phyloP scores from a whole-genome alignment of 192 early-diverging fungal genomes.

The Umbelopsis vinacea region DNA sequence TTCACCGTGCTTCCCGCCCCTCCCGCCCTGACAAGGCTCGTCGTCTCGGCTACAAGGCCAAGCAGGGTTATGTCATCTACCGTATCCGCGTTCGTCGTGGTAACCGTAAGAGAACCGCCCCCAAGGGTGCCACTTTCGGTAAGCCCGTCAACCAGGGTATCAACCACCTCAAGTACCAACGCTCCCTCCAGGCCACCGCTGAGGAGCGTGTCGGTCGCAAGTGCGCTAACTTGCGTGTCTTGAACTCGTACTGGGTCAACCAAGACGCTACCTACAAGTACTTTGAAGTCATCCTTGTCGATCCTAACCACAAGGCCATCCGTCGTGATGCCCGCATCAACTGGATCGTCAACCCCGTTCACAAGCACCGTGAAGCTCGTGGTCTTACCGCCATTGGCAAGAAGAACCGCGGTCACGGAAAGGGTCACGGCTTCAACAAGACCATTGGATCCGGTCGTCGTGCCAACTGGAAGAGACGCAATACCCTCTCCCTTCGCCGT shows the following conservation, averaged over 20 bases:
- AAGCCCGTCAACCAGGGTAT: conserved; percentile 98
- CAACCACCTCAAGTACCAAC: conserved; percentile 97
- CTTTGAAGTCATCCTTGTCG: conserved; percentile 98
- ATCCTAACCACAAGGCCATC: conserved; percentile 97
- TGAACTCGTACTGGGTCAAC: conserved; percentile 99
- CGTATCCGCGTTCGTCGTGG: conserved; percentile 97
- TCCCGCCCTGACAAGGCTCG: conserved; percentile 98
- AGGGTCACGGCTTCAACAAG: conserved; percentile 97
- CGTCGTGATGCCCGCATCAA: conserved; percentile 97
- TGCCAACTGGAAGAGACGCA: conserved; percentile 91
- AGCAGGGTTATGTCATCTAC: conserved; percentile 99
- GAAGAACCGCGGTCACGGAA: conserved; percentile 96
- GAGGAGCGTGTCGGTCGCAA: conserved; percentile 97
- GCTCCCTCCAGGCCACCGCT: conserved; percentile 87
- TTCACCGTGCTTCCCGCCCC: conserved; percentile 97
- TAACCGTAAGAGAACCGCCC: conserved; percentile 93
- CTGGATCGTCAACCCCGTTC: conserved; percentile 96
- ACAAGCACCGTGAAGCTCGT: conserved; percentile 98
- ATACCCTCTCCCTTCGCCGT: conserved; percentile 92
- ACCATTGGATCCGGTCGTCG: conserved; percentile 90
- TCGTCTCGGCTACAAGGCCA: conserved; percentile 97
- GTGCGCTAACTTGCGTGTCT: conserved; percentile 95
- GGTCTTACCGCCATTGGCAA: conserved; percentile 95
- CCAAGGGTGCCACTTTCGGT: conserved; percentile 97
- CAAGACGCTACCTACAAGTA: conserved; percentile 99